phyloP scores from a whole-genome alignment of 345 rosid genomes.

The Rhodamnia rubescens region DNA sequence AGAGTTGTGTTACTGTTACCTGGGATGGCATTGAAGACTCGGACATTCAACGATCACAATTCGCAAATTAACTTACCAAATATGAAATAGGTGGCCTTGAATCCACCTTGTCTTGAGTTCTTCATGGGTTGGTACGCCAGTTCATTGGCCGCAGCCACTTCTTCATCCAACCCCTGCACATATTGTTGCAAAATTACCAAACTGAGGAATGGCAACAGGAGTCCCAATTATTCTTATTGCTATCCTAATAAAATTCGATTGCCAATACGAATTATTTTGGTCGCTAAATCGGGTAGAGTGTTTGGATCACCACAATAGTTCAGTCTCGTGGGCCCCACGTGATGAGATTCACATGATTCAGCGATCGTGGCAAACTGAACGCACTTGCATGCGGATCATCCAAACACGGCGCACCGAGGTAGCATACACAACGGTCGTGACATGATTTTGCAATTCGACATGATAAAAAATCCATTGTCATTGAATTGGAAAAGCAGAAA shows the following conservation, averaged over 20 bases:
- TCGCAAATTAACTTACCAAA: conserved; percentile 6
- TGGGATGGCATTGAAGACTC: neutral
- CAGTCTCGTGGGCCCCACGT: no score
- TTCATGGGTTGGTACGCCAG: conserved; percentile 1
- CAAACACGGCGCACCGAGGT: neutral
- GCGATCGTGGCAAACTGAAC: neutral
- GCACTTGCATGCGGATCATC: neutral
- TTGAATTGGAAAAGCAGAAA: neutral
- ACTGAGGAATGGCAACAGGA: neutral
- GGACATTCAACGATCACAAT: neutral
- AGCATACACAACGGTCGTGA: neutral
- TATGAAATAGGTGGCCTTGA: conserved; percentile 14
- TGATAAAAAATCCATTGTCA: neutral
- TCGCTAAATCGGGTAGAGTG: neutral
- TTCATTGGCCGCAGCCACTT: conserved; percentile 2
- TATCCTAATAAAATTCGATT: neutral
- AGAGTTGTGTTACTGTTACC: neutral
- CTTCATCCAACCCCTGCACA: conserved; percentile 4
- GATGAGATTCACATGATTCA: neutral
- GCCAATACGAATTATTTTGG: neutral
- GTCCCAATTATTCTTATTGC: neutral
- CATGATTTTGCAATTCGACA: neutral
- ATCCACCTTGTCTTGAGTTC: conserved; percentile 10
- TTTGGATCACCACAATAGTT: neutral
- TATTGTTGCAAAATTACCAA: neutral